Base-by-base conservation (phyloP, 805 yeast genomes). In the Ogataea thermomethanolica region DNA sequence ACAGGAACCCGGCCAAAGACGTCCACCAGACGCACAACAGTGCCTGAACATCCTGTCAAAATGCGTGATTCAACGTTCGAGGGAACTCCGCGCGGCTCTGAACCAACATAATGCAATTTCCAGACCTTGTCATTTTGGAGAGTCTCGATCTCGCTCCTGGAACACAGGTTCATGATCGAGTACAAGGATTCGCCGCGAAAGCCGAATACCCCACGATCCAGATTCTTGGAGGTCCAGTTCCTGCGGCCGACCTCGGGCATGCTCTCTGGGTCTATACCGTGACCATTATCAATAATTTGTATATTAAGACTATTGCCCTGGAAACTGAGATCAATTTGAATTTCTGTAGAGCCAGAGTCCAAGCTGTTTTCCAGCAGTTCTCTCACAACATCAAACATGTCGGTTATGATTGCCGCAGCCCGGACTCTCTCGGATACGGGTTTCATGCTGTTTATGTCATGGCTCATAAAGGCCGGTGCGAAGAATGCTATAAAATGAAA, bases 111-210 rank as follows among this genome's bases (percentile, higher is more conserved):
- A 10, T 37, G 35, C 3, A 46, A 35, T 24, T 45, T 42, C 57
- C 66, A 67, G 0, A 64, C 47, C n/a, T 17, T 12, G 33, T 56
- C 59, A 39, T 48, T 57, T 43, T 72, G 74, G 8, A 25, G 32
- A 0, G 91, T 73, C 1, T 69, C 55, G 1, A 86, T 57, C 0
- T 67, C 52, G n/a, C 78, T 44, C 10, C 67, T 56, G 0, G 81
- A 64, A 25, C 56, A 53, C 6, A 76, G 52, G 0, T 70, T 65
- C n/a, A 74, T 58, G 3, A 87, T 62, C 0, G 81, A 70, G 37
- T 69, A 65, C 12, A 87, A 49, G 0, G 93, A 84, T 49, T 81
- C 84, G 1, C 95, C 95, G 35, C 85, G 69, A 54, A 80, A 84
- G 1, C 95, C 95, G 48, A 70, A 74, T 0, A 82, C 74, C 1